A percentile compares a stretch with the other conserved stretches of the same genome.
Conservation (phyloP, 306 rosid genomes). For the Quercus bicolor region DNA sequence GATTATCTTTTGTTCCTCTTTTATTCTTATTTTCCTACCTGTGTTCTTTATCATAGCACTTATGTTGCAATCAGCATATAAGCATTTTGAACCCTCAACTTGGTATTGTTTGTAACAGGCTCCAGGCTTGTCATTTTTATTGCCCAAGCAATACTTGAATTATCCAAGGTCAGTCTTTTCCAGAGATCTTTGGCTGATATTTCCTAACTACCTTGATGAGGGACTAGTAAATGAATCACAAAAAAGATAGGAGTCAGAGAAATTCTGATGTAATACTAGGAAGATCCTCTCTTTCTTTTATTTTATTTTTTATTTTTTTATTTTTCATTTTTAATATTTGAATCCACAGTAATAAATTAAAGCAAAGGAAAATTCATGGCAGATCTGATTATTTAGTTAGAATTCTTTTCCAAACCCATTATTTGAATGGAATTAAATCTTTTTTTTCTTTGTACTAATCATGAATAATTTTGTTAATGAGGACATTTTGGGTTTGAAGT, state of each 20-base stretch:
- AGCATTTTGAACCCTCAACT: slow-evolving; percentile 26
- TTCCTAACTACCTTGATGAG: neutral
- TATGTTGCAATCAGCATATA: neutral
- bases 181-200: slow-evolving; percentile 2
- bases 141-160: slow-evolving; percentile 64
- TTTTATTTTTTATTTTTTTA: neutral
- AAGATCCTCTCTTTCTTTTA: neutral
- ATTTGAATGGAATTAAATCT: neutral
- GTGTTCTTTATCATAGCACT: neutral
- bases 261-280: neutral
- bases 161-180: slow-evolving; percentile 69
- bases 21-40: no score
- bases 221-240: neutral
- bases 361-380: neutral
- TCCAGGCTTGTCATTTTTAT: slow-evolving; percentile 85
- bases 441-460: neutral
- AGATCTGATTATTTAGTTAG: no score
- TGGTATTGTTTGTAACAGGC: slow-evolving; percentile 57
- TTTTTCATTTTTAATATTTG: no score
- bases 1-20: no score
- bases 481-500: neutral
- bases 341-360: neutral
- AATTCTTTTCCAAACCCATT: neutral
- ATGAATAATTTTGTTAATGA: neutral
- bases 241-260: neutral